phyloP scores from a whole-genome alignment of 2,329 filamentous ascomycete genomes.

The Colletotrichum nymphaeae region DNA sequence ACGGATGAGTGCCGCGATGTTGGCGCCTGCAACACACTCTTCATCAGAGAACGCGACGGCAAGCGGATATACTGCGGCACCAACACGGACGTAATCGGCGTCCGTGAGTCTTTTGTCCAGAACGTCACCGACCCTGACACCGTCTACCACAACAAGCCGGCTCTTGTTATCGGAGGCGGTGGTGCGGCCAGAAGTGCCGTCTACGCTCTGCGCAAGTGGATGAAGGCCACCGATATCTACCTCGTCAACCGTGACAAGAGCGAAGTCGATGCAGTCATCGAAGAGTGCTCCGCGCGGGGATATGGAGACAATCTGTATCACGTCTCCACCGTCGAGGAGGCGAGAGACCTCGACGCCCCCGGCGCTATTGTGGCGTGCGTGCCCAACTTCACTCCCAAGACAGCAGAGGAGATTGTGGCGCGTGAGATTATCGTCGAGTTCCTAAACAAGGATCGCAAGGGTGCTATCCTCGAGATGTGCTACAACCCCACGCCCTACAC shows the following conservation, averaged over 20 bases:
- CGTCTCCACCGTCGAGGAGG: conserved; percentile 71
- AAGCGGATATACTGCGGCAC: conserved; percentile 73
- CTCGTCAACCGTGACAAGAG: conserved; percentile 78
- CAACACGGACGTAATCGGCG: conserved; percentile 85
- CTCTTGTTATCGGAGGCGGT: conserved; percentile 80
- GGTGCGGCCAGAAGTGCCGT: conserved; percentile 83
- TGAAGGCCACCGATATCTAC: conserved; percentile 77
- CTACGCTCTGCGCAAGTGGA: conserved; percentile 78
- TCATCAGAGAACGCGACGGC: conserved; percentile 65
- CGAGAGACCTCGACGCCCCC: conserved; percentile 65
- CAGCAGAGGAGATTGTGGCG: conserved; percentile 69
- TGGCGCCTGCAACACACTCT: conserved; percentile 85
- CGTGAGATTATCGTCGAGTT: conserved; percentile 65
- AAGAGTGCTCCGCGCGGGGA: conserved; percentile 69
- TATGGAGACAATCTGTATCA: conserved; percentile 71
- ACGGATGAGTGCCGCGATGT: conserved; percentile 79
- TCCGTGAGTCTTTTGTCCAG: conserved; percentile 76
- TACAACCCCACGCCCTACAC: conserved; percentile 82
- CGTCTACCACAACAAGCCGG: conserved; percentile 69
- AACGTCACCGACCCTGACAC: conserved; percentile 59
- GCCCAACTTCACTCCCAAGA: conserved; percentile 79
- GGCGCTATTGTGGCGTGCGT: conserved; percentile 80
- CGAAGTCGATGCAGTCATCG: conserved; percentile 76
- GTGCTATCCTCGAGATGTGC: conserved; percentile 84
- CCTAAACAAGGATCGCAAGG: conserved; percentile 63